Conservation (phyloP, 2,329 filamentous ascomycete genomes). For the Metarhizium guizhouense region DNA sequence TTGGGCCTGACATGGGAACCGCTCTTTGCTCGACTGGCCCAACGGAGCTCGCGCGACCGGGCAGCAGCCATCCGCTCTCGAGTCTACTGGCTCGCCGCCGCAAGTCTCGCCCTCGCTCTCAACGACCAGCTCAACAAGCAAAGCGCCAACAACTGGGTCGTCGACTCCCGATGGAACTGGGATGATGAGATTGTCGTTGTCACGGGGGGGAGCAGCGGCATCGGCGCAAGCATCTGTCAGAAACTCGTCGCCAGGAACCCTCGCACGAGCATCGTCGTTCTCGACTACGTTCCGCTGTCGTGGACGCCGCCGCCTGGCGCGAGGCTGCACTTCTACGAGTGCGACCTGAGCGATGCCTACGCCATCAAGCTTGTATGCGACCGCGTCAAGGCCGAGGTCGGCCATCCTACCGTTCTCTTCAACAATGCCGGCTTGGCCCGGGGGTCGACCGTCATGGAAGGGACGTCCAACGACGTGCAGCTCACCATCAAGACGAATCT, state of each 20-base stretch:
- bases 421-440: slow-evolving; percentile 26
- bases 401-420: slow-evolving; percentile 27
- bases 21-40: slow-evolving; percentile 4
- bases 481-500: slow-evolving; percentile 36
- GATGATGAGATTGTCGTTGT: slow-evolving; percentile 28
- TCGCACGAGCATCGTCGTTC: slow-evolving; percentile 20
- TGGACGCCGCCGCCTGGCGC: slow-evolving; percentile 16
- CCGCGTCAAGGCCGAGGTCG: slow-evolving; percentile 21
- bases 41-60: background rate
- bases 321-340: slow-evolving; percentile 21
- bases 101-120: slow-evolving; percentile 11
- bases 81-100: slow-evolving; percentile 6
- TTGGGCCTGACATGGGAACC: slow-evolving; percentile 7
- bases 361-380: slow-evolving; percentile 19
- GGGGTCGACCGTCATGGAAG: slow-evolving; percentile 19
- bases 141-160: slow-evolving; percentile 17
- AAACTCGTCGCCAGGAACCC: slow-evolving; percentile 16
- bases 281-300: slow-evolving; percentile 23
- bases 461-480: slow-evolving; percentile 19
- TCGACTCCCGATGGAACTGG: slow-evolving; percentile 20
- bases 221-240: slow-evolving; percentile 25
- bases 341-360: slow-evolving; percentile 24
- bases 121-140: slow-evolving; percentile 15
- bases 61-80: background rate
- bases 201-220: slow-evolving; percentile 30